Evolutionary conservation across 208 protist genomes (phyloP).

Genomic region (Acanthamoeba culbertsoni): DNA sequence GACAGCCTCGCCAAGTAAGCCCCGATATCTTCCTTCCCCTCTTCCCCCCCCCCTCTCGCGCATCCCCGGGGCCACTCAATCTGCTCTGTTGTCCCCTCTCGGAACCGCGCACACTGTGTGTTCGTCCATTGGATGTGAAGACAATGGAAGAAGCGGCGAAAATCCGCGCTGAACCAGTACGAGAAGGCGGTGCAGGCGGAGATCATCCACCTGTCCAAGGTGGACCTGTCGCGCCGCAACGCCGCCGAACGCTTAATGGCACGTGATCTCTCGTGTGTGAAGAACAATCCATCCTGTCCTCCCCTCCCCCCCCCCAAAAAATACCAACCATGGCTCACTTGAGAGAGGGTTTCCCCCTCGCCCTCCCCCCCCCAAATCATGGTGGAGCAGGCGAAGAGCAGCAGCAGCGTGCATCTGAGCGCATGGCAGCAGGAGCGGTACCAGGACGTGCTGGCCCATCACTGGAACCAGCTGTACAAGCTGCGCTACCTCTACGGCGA

Average conservation of each 20-base stretch:
- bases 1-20: constrained; percentile 22
- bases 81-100: no score
- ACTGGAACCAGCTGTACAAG: neutral
- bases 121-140: neutral
- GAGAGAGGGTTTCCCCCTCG: no score
- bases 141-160: constrained; percentile 24
- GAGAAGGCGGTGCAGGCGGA: constrained; percentile 37
- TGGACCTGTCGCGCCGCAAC: neutral
- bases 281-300: no score
- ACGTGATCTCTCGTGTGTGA: neutral
- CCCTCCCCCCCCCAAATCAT: no score
- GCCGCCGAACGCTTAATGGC: neutral
- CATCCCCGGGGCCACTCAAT: neutral
- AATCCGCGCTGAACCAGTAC: neutral
- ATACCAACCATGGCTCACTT: no score
- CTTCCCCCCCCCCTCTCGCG: neutral
- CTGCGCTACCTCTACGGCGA: constrained; percentile 46
- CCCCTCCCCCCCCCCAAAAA: no score
- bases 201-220: constrained; percentile 40
- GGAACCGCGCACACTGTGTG: neutral
- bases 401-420: neutral
- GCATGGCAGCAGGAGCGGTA: constrained; percentile 22
- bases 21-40: no score
- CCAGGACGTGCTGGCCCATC: neutral
- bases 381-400: neutral